Percentiles rank a stretch among this genome's conserved stretches.
Conservation (phyloP, 441 rosid species). For the Gossypium trilobum region DNA sequence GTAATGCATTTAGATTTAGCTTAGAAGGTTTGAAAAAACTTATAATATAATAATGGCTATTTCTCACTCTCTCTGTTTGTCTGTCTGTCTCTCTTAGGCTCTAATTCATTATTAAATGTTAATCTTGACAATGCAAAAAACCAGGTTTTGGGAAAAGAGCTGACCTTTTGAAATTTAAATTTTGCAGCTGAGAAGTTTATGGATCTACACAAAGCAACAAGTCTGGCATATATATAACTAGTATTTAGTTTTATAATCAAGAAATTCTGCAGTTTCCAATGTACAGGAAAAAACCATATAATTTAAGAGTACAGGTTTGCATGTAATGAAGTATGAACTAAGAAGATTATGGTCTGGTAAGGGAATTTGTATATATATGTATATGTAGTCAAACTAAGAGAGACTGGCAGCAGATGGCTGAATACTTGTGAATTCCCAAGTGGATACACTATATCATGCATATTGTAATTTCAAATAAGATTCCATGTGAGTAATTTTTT, state of each 20-base stretch:
- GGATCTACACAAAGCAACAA: constrained; percentile 22
- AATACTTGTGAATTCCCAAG: constrained; percentile 24
- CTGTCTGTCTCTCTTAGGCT: not conserved
- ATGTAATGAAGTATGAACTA: not conserved
- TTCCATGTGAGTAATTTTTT: not conserved
- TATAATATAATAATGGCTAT: not conserved
- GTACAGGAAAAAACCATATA: not conserved
- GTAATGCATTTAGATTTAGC: no score
- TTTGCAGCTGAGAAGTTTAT: constrained; percentile 26
- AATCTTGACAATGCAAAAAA: constrained; percentile 19
- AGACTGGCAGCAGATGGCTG: not conserved
- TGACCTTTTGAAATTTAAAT: constrained; percentile 17
- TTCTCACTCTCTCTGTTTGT: not conserved
- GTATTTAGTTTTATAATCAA: not conserved
- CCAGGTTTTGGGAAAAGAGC: constrained; percentile 23
- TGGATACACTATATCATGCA: constrained; percentile 18
- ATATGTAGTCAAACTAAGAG: not conserved
- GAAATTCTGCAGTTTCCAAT: constrained; percentile 13
- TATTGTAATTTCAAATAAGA: not conserved
- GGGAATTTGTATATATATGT: no score
- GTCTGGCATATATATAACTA: not conserved
- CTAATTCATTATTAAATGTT: constrained; percentile 15
- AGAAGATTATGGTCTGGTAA: not conserved
- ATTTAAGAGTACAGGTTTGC: not conserved
- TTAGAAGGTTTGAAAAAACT: not conserved